phyloP scores from a whole-genome alignment of 129 eudicot species.

The Tagetes erecta region DNA sequence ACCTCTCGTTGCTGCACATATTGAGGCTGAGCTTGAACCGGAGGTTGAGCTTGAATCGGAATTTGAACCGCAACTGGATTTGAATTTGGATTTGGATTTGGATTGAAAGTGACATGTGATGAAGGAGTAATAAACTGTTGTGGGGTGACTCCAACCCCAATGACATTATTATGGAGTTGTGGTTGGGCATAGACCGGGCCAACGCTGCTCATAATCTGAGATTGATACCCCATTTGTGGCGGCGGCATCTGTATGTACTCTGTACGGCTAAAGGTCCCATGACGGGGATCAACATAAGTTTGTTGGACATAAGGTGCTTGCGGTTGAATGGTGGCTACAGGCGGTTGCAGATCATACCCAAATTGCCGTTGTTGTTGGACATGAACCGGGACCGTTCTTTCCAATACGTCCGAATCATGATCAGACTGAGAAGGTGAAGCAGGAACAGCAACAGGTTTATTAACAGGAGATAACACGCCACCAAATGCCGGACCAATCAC shows the following conservation, averaged over 20 bases:
- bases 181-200: constrained; percentile 57
- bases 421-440: constrained; percentile 42
- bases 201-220: constrained; percentile 51
- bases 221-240: constrained; percentile 60
- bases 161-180: constrained; percentile 46
- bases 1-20: constrained; percentile 52
- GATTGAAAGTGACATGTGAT: constrained; percentile 48
- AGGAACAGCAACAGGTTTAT: constrained; percentile 35
- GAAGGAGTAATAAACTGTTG: constrained; percentile 65
- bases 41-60: constrained; percentile 28
- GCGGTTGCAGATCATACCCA: constrained; percentile 49
- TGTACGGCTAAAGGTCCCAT: constrained; percentile 48
- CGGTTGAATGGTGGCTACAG: constrained; percentile 44
- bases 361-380: constrained; percentile 39
- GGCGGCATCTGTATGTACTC: constrained; percentile 61
- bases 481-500: constrained; percentile 43
- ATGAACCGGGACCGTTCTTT: constrained; percentile 48
- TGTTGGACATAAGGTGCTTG: constrained; percentile 53
- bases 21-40: constrained; percentile 29
- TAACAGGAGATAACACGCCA: constrained; percentile 44
- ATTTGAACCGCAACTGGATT: constrained; percentile 23
- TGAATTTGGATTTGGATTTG: constrained; percentile 33
- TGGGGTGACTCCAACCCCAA: constrained; percentile 42
- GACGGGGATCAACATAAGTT: constrained; percentile 62
- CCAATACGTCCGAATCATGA: constrained; percentile 49